Evolutionary conservation across 768 basidiomycete species (phyloP).

Genomic region (Agaricus sinodeliciosus): DNA sequence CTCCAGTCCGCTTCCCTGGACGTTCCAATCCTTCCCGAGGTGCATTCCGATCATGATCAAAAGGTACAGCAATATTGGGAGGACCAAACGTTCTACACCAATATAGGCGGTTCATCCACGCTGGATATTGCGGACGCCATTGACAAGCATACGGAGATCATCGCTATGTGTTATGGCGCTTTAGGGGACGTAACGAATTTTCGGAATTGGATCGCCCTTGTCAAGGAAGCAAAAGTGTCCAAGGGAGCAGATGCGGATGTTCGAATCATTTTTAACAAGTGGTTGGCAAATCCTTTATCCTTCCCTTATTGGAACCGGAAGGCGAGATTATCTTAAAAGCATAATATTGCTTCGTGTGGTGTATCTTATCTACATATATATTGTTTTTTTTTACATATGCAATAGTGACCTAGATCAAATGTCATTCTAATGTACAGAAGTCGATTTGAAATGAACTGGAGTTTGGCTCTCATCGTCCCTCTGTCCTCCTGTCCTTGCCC

Average conservation of each 20-base stretch:
- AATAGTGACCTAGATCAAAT: background rate
- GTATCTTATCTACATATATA: background rate
- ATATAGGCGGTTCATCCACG: background rate
- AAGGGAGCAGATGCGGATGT: conserved; percentile 13
- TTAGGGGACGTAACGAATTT: conserved; percentile 30
- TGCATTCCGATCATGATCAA: background rate
- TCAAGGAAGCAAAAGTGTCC: conserved; percentile 19
- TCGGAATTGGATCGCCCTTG: conserved; percentile 24
- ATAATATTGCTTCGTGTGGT: background rate
- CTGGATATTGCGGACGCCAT: background rate
- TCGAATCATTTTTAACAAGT: conserved; percentile 23
- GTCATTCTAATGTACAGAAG: background rate
- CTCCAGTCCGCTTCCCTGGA: conserved; percentile 11
- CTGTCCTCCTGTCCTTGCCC: too few species aligned
- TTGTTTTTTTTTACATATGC: background rate
- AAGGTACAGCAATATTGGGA: background rate
- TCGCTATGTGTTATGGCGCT: conserved; percentile 37
- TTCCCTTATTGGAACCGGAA: conserved; percentile 34
- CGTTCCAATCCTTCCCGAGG: background rate
- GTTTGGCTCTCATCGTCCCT: too few species aligned
- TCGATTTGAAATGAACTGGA: too few species aligned
- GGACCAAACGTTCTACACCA: background rate
- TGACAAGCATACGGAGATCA: conserved; percentile 26
- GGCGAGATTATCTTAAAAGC: background rate
- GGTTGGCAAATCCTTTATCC: conserved; percentile 27